Base-by-base conservation (phyloP, 2,329 filamentous ascomycete species). In the Colletotrichum zoysiae region DNA sequence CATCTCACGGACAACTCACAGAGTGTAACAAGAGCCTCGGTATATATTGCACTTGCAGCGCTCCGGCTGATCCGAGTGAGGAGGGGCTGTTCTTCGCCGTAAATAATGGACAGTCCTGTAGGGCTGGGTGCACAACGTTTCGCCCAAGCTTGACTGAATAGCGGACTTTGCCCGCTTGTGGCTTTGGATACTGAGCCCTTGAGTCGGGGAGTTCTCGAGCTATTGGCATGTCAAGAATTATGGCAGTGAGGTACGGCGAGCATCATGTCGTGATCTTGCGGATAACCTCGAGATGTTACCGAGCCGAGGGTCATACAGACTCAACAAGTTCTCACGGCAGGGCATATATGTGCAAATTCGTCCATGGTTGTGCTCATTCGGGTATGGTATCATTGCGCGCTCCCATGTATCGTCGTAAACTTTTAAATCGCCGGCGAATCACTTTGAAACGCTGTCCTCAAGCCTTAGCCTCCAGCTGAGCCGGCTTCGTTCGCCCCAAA, bases 401-500 rank as follows among this genome's bases (percentile, higher is more conserved):
- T 44, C 38, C 44, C 23, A 64, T 35, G 12, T 35, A 16, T 44
- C 35, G 18, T 53, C 50, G 26, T 48, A 44, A 55, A 46, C 38
- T 64, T 46, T 46, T 64, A 18, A 18, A n/a, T 23, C n/a, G 44
- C 38, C 48, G 48, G 14, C 16, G 23, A 9, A 46, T 16, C 44
- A 53, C 42, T 20, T 3, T 1, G 18, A 23, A 33, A 48, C 18
- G 56, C 68, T 62, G 9, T 18, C 20, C n/a, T 44, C 48, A 71
- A 18, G 74, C 78, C 48, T 48, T 23, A 9, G 42, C 56, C 30
- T 73, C 67, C 16, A 79, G 76, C 26, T 80, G 78, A 14, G 78
- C 72, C 6, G 85, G 82, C 78, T 87, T 95, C 42, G 93, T 95
- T 80, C 96, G 90, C 1, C 95, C 96, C 66, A 99, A 79, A 0